Evolutionary conservation across 1,284 basidiomycete species (phyloP), one percentile per base, ranked within the genome.

Genomic region (Phylloporus sp.): DNA sequence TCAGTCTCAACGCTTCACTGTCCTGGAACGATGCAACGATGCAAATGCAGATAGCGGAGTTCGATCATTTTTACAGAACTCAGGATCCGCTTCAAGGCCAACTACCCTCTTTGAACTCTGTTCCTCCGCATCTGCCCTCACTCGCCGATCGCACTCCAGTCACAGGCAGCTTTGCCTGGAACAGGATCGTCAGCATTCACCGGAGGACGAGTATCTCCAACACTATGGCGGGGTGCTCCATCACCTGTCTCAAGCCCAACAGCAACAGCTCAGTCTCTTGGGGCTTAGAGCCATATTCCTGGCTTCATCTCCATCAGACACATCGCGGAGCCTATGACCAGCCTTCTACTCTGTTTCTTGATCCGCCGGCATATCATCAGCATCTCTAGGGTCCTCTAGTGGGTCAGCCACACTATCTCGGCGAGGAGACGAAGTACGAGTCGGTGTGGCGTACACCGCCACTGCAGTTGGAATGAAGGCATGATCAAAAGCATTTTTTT

Each of bases 21-120:
- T 94, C 85, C 88, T 94, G 91, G 92, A 94, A 75, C 89, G 94
- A 85, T 92, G 90, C 86, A 92, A 93, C 85, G 89, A 90, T 82
- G 76, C 82, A 74, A 79, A 79, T 77, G 75, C 75, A 73, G 76
- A 79, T 78, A 72, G 75, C 59, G 74, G 76, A 75, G 41, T 78
- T 77, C 80, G 80, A 82, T 70, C 82, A 74, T 78, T 82, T 79
- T 63, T 82, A 82, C 71, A 75, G 57, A 71, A 56, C 70, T 58
- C 69, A 71, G 29, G 79, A 77, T 70, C 74, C 72, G 69, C 78
- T 77, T 83, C 85, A 78, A 78, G 84, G 67, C 85, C 85, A 69
- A 81, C 78, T 77, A 85, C 85, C 68, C 80, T 84, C 73, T 84
- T 84, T 73, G 84, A 84, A 77, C 82, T 85, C 82, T 78, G 84